Evolutionary conservation across 106 monocot species (phyloP), one percentile per base, ranked within the genome.

Genomic region (Dendrobium huoshanense): DNA sequence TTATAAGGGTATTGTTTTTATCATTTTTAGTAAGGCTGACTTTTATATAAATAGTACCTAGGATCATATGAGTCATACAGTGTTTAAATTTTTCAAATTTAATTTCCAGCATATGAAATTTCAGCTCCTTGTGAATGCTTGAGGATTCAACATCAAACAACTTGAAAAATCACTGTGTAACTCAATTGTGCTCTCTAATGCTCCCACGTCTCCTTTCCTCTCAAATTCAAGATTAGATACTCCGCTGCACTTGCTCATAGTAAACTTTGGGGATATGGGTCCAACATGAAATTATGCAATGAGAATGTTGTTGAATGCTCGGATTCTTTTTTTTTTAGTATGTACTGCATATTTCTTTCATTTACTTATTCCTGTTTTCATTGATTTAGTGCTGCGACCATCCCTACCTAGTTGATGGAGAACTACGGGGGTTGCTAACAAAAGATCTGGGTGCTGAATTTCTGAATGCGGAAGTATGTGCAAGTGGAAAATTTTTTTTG

Each of bases 321-420:
- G 9, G 15, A n/a, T 58, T 4, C 64, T 65, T 65, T 65, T 6
- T 64, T 37, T 22, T n/a, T 22, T 68, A 68, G 27, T 11, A 29
- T 70, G 16, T 15, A 16, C 4, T 29, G 65, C 8, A 65, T 9
- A 74, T 47, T 9, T 41, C 68, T 56, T 44, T 18, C 56, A 73
- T 37, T 70, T 70, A 16, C 20, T 25, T 6, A 31, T 72, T 29
- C 55, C 54, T 25, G 33, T 80, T 70, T 82, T 80, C 9, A 80
- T 51, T 61, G 61, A 5, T 61, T 59, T 88, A 99, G 98, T 99
- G 98, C 54, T 99, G 98, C 78, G 98, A 99, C 75, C 98, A 99
- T 82, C 98, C 98, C 67, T 99, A 91, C 86, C 75, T 99, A 61
- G 87, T 99, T 81, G 88, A 91, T 74, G 76, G 82, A 55, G 80